These are phyloP conservation scores for Leccinum uliginosum DNA, from an alignment of 768 basidiomycete genomes.

Conservation along the genomic window DNA sequence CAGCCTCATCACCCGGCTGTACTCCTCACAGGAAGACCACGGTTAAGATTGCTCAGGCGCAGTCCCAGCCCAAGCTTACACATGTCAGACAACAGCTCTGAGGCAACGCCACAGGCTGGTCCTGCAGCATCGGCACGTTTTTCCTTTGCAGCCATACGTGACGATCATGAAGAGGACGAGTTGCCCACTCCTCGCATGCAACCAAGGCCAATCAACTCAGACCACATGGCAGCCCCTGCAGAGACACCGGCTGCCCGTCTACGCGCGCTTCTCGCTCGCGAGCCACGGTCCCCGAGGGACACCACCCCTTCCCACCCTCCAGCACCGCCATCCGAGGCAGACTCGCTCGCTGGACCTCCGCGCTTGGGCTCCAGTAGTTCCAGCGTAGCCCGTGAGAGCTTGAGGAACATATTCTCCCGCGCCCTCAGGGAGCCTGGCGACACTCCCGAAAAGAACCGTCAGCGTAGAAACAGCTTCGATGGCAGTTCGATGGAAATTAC, in stretches of 20 bases:
- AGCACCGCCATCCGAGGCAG: conserved; percentile 26
- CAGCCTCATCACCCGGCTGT: neutral
- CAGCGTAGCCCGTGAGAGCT: conserved; percentile 51
- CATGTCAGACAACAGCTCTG: conserved; percentile 7
- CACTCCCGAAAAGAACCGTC: conserved; percentile 53
- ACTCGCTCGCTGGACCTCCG: conserved; percentile 10
- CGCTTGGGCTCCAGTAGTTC: conserved; percentile 30
- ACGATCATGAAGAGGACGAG: conserved; percentile 27
- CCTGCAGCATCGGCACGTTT: conserved; percentile 16
- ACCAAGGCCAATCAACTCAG: conserved; percentile 14
- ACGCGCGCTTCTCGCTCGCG: conserved; percentile 54
- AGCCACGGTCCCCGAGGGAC: conserved; percentile 38
- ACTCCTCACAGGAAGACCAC: conserved; percentile 7
- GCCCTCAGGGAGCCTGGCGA: conserved; percentile 61
- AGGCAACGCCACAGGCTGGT: conserved; percentile 21
- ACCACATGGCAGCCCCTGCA: conserved; percentile 13
- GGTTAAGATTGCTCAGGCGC: conserved; percentile 18
- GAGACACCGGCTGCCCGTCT: conserved; percentile 59
- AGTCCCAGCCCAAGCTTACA: conserved; percentile 13
- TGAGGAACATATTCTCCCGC: conserved; percentile 64
- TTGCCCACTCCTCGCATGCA: conserved; percentile 28
- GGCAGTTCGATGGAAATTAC: conserved; percentile 55
- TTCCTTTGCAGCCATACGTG: conserved; percentile 5
- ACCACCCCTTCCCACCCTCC: conserved; percentile 25
- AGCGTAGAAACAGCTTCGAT: conserved; percentile 57